phyloP scores from a whole-genome alignment of 441 rosid genomes.

The Mallotus japonicus region DNA sequence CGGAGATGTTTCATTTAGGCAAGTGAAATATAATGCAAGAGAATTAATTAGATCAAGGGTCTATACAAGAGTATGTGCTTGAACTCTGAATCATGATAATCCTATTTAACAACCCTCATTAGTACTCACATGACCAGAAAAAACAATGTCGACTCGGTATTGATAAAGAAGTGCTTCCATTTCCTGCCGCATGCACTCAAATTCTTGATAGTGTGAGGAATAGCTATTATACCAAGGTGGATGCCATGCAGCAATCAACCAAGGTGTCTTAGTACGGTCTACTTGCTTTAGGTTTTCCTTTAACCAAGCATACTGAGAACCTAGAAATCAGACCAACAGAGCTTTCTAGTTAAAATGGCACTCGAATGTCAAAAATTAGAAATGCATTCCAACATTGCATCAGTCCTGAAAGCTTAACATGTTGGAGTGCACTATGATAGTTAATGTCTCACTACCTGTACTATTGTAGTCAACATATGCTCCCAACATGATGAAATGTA shows the following conservation, averaged over 20 bases:
- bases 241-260: conserved; percentile 85
- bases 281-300: conserved; percentile 42
- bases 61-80: background rate
- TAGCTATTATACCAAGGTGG: conserved; percentile 78
- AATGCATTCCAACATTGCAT: background rate
- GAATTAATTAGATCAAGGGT: background rate
- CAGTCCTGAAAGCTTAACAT: too few relatives aligned
- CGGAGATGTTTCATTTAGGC: background rate
- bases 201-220: conserved; percentile 78
- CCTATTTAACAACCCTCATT: background rate
- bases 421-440: too few relatives aligned
- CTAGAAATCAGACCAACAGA: conserved; percentile 23
- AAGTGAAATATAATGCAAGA: background rate
- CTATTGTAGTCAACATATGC: conserved; percentile 51
- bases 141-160: conserved; percentile 58
- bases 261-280: conserved; percentile 54
- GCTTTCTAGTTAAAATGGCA: conserved; percentile 7
- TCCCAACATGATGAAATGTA: conserved; percentile 79
- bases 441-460: conserved; percentile 42
- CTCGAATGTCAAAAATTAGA: conserved; percentile 3
- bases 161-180: conserved; percentile 76
- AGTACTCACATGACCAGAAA: conserved; percentile 69
- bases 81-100: background rate
- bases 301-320: conserved; percentile 40
- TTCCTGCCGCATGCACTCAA: conserved; percentile 89